Conservation (phyloP, 31 red algal genomes). For the Asparagopsis taxiformis region DNA sequence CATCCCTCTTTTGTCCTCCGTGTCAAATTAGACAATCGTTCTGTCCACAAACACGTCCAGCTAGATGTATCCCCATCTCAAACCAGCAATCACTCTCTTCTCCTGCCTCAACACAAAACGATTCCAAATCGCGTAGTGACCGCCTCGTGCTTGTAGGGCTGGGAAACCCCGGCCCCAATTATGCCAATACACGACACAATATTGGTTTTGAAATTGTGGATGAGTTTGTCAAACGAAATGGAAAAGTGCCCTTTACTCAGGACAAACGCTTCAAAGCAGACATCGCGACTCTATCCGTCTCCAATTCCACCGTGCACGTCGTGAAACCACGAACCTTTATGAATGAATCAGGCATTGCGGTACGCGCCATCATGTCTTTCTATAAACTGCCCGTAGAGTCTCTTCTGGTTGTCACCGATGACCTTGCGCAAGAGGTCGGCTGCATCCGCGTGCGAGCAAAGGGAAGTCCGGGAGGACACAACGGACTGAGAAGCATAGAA, state of each 20-base stretch:
- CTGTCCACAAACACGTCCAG: too few relatives aligned
- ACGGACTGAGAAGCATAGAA: slow-evolving; percentile 92
- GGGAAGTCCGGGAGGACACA: slow-evolving; percentile 91
- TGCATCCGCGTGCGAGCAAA: slow-evolving; percentile 68
- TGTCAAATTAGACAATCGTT: too few relatives aligned
- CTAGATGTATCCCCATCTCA: too few relatives aligned
- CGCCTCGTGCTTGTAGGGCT: slow-evolving; percentile 80
- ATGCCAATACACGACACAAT: slow-evolving; percentile 87
- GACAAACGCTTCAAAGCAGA: slow-evolving; percentile 30
- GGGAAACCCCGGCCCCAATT: slow-evolving; percentile 88
- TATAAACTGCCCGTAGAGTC: slow-evolving; percentile 28
- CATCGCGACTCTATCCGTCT: slow-evolving; percentile 15
- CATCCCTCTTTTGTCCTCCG: too few relatives aligned
- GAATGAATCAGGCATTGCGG: slow-evolving; percentile 80
- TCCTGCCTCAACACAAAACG: too few relatives aligned
- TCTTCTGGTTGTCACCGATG: slow-evolving; percentile 87
- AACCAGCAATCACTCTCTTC: too few relatives aligned
- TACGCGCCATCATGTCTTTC: slow-evolving; percentile 59
- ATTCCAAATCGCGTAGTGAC: slow-evolving; percentile 43
- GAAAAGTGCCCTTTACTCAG: slow-evolving; percentile 31
- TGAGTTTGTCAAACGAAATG: slow-evolving; percentile 42
- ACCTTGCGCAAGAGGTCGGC: slow-evolving; percentile 75
- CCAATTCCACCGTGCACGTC: slow-evolving; percentile 47
- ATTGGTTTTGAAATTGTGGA: slow-evolving; percentile 81
- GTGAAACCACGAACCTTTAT: slow-evolving; percentile 96